phyloP scores from a whole-genome alignment of 129 eudicot genomes.

The Mikania micrantha region DNA sequence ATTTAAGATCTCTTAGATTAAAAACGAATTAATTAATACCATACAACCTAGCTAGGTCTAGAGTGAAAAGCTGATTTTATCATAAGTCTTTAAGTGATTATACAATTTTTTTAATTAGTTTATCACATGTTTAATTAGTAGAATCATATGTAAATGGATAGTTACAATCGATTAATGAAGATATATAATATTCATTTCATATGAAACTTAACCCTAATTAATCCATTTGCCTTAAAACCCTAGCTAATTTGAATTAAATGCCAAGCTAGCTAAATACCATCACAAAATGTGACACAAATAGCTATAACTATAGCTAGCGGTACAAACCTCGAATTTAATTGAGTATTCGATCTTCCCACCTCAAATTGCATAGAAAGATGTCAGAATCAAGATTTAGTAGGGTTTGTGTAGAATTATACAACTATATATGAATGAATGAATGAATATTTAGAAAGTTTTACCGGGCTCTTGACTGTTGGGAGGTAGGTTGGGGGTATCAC shows the following conservation, averaged over 20 bases:
- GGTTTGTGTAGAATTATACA: neutral
- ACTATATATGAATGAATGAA: neutral
- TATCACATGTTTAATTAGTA: neutral
- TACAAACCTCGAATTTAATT: too few relatives aligned
- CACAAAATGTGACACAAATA: neutral
- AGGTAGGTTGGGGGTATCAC: conserved; percentile 11
- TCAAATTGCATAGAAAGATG: neutral
- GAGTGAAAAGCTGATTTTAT: neutral
- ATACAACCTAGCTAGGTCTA: neutral
- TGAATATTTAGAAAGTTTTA: conserved; percentile 8
- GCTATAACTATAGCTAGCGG: neutral
- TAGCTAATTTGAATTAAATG: neutral
- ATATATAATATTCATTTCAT: too few relatives aligned
- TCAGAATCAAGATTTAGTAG: neutral
- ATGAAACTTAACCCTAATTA: conserved; percentile 11
- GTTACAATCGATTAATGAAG: too few relatives aligned
- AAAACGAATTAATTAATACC: too few relatives aligned
- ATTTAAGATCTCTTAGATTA: too few relatives aligned
- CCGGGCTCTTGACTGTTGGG: conserved; percentile 33
- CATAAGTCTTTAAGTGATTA: neutral
- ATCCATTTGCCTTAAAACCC: conserved; percentile 4
- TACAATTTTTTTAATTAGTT: neutral
- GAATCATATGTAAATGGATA: too few relatives aligned
- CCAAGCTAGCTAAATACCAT: neutral
- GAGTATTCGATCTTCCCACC: too few relatives aligned